Evolutionary conservation across 2,329 filamentous ascomycete species (phyloP), one percentile per base, ranked within the genome.

Genomic region (Anthostomella pinea): DNA sequence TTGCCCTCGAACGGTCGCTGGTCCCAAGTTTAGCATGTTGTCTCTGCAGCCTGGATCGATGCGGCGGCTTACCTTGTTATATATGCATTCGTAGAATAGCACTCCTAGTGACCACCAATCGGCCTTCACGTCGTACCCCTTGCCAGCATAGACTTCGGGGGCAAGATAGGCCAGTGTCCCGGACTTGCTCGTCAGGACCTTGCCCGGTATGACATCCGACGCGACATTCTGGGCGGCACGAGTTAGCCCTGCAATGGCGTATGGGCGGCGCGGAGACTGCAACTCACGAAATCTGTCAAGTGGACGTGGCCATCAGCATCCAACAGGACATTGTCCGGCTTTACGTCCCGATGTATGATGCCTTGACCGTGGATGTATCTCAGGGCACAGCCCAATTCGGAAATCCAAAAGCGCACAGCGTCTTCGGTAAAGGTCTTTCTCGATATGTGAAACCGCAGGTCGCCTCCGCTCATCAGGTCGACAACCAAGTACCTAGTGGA

Each of bases 61-160:
- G 16, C 23, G 15, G 17, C 28, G 34, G 59, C 73, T 34, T 66
- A 89, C 88, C 83, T 94, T 97, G 69, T 94, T 95, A 69, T 97
- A 98, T 49, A 98, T 96, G 74, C 93, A 97, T 64, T 98, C 93
- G 64, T 96, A 98, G 63, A 97, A 97, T n/a, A 95, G 77, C 29
- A 98, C 93, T 31, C 93, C 93, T 15, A 98, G 67, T 5, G 93
- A 97, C 93, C 93, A 98, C 93, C 93, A 98, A 62, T 98, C 93
- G 26, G 93, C 90, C 52, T 93, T 87, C 30, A 82, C 81, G 42
- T 86, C 83, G 58, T 98, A 98, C 24, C 93, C 93, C 44, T 81
- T 83, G 31, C 91, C 91, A 48, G 83, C 77, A 57, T 97, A 98
- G 2, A 97, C 93, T 62, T 98, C 93, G 4, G 93, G 93, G 1